Base-by-base conservation (phyloP, 176 grass and related monocot genomes). In the Rhynchospora tenuis region DNA sequence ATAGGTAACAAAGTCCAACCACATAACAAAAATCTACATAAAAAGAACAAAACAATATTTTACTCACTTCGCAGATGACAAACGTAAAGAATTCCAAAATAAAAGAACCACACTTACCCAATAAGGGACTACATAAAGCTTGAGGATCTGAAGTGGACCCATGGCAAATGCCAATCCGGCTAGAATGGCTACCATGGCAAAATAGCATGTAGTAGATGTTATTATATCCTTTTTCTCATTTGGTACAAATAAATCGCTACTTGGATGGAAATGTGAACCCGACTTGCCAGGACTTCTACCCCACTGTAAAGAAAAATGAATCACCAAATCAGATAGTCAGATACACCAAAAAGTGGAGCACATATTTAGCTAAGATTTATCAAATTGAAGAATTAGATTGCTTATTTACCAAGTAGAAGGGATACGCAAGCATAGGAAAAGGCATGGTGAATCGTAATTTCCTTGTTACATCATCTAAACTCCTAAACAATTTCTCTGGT, bases 1-100 rank as follows among this genome's bases (percentile, higher is more conserved):
- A 80, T 97, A 97, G 79, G 94, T 97, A 61, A 94, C 94, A 69
- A 94, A 86, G 89, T 97, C 94, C 59, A 97, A 86, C 92, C 94
- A 97, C 85, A 81, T 85, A 62, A 97, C 94, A 86, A 97, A 97
- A 81, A 92, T 87, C 94, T 97, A 85, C 79, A 92, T 81, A 33
- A 23, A 84, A 59, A 85, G 70, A 67, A 87, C 76, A 88, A 16
- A 59, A 43, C 84, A 86, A 31, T 38, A 45, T 50, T 50, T 69
- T 74, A 42, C 84, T 86, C 12, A 26, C 29, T 82, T 69, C 59
- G 80, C 50, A 58, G 31, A 67, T 9, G 43, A 52, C 2, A 59
- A 87, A 61, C 7, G 13, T 42, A 76, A 64, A 57, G 23, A 15
- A 59, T 73, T 38, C 22, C 28, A 17, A 31, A 52, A 83, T 67